Evolutionary conservation across 225 moss, liverwort and hornwort genomes (phyloP), one percentile per base, ranked within the genome.

Genomic region (Takakia lepidozioides): DNA sequence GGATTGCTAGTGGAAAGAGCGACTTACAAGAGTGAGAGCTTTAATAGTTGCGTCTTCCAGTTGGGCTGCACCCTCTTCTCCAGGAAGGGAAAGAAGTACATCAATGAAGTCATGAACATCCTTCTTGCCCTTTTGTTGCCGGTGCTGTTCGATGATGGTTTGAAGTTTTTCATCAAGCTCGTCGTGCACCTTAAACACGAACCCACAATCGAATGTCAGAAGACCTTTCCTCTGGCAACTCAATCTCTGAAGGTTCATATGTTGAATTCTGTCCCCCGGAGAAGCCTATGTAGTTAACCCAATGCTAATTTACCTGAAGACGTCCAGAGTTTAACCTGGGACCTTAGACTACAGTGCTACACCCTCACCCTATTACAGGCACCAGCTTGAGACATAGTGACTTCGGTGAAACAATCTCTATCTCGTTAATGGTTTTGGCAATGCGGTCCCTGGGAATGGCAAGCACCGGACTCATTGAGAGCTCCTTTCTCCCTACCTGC

Each of bases 1-100:
- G n/a, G n/a, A n/a, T n/a, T n/a, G n/a, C n/a, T n/a, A n/a, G n/a
- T n/a, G n/a, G n/a, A 22, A 10, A 45, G 19, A 21, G 19, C 24
- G 38, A 37, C 58, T 58, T 24, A 58, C 58, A 36, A 23, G 27
- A 8, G 47, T 30, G 30, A 58, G 29, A 30, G 46, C 58, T 46
- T 58, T 58, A 46, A 58, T 48, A 15, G 45, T 35, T 46, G 13
- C 47, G 20, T 36, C 58, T 2, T 41, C 13, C 13, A 40, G 40
- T 10, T 46, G 47, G 3, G 36, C 4, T 9, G 27, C 48, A 19
- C 58, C 48, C 11, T 48, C 35, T 24, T 48, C 48, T 19, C 35
- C 58, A 1, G 27, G 46, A 22, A 48, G 45, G 9, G 43, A 44
- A 8, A 58, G 58, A 15, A 47, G 34, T 30, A 58, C 48, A 25